Percentiles rank a stretch among this genome's conserved stretches.
These are phyloP conservation scores for Zhuliangozyma blackwelliae DNA, from an alignment of 1,139 yeast species.

Conservation along the genomic window DNA sequence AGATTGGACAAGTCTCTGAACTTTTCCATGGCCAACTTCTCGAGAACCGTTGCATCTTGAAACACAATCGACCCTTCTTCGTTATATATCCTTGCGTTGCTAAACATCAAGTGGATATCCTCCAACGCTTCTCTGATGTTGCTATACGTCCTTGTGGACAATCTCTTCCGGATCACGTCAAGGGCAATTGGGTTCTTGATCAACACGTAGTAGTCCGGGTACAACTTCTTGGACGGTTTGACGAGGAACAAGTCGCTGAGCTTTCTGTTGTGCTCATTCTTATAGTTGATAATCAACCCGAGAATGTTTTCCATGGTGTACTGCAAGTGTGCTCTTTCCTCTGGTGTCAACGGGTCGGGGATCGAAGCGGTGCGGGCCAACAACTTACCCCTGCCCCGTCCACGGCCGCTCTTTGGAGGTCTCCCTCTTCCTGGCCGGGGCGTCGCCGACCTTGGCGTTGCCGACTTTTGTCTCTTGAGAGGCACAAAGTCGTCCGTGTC, in stretches of 20 bases:
- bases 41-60: conserved; percentile 69
- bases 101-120: conserved; percentile 73
- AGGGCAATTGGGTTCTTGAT: conserved; percentile 81
- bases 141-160: conserved; percentile 50
- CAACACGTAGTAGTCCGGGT: conserved; percentile 83
- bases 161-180: conserved; percentile 59
- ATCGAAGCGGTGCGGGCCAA: conserved; percentile 33
- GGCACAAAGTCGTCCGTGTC: conserved; percentile 10
- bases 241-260: conserved; percentile 61
- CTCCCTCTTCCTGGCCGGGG: conserved; percentile 19
- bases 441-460: conserved; percentile 21
- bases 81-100: conserved; percentile 82
- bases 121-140: conserved; percentile 58
- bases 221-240: conserved; percentile 66
- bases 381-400: conserved; percentile 23
- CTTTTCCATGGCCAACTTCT: conserved; percentile 39
- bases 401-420: conserved; percentile 13
- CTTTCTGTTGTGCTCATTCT: conserved; percentile 38
- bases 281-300: conserved; percentile 39
- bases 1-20: conserved; percentile 23
- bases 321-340: conserved; percentile 41
- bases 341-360: conserved; percentile 36
- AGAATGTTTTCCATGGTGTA: conserved; percentile 39
- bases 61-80: conserved; percentile 85
- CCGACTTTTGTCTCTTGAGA: conserved; percentile 25